These are phyloP conservation scores for Ogataea neopini DNA, from an alignment of 805 yeast genomes.

Conservation along the genomic window DNA sequence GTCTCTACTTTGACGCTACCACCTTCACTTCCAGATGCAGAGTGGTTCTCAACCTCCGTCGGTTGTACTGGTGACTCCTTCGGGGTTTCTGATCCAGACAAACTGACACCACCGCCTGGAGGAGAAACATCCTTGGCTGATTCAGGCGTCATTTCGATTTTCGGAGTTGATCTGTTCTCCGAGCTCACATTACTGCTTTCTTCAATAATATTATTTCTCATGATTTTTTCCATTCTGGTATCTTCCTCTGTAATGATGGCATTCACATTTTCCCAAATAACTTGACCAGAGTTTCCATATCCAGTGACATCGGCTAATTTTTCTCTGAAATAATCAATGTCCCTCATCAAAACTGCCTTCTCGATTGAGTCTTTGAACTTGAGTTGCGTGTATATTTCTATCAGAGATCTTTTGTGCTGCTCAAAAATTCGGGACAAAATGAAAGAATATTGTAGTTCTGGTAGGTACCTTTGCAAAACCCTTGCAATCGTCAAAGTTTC, in stretches of 20 bases:
- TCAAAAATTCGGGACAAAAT: constrained; percentile 54
- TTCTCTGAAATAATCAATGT: constrained; percentile 64
- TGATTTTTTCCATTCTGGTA: constrained; percentile 44
- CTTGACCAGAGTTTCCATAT: constrained; percentile 61
- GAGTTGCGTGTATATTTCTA: constrained; percentile 52
- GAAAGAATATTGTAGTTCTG: constrained; percentile 46
- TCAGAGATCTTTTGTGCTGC: constrained; percentile 55
- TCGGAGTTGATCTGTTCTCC: neutral
- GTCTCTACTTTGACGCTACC: neutral
- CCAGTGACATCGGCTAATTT: constrained; percentile 59
- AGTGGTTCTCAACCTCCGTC: neutral
- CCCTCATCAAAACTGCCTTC: constrained; percentile 56
- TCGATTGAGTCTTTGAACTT: constrained; percentile 51
- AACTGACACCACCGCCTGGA: neutral
- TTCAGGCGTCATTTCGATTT: neutral
- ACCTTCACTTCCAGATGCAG: neutral
- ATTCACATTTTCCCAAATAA: constrained; percentile 61
- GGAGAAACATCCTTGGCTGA: neutral
- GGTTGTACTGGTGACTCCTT: neutral
- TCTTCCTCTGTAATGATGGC: constrained; percentile 52
- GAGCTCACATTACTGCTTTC: constrained; percentile 7
- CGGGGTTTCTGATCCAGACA: neutral
- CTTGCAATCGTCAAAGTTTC: constrained; percentile 66
- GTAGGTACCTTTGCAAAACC: constrained; percentile 58
- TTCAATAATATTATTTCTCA: constrained; percentile 37